phyloP scores from a whole-genome alignment of 164 flowering plant species.

The Vitis labrusca region DNA sequence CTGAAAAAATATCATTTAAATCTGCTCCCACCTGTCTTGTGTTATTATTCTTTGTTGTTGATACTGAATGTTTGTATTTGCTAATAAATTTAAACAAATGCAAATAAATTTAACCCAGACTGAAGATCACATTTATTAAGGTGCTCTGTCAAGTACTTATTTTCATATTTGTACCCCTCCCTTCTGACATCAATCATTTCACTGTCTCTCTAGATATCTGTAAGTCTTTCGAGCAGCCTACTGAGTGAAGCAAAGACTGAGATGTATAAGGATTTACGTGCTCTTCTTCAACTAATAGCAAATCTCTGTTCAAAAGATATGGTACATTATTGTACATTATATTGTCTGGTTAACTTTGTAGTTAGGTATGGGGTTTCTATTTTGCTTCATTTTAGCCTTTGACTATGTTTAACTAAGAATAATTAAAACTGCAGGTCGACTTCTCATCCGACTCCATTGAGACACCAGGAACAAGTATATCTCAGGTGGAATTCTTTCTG shows the following conservation, averaged over 20 bases:
- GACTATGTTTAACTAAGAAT: not conserved
- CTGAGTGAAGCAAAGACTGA: slow-evolving; percentile 74
- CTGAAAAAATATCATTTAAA: too few species aligned
- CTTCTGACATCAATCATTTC: slow-evolving; percentile 1
- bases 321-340: slow-evolving; percentile 33
- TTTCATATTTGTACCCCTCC: not conserved
- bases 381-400: not conserved
- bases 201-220: slow-evolving; percentile 55
- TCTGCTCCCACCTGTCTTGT: too few species aligned
- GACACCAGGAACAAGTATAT: slow-evolving; percentile 54
- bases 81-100: too few species aligned
- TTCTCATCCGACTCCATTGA: slow-evolving; percentile 70
- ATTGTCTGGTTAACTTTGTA: too few species aligned
- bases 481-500: slow-evolving; percentile 50
- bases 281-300: slow-evolving; percentile 85
- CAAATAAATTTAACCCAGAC: too few species aligned
- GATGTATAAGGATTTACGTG: slow-evolving; percentile 88
- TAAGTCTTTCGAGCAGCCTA: slow-evolving; percentile 75
- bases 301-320: slow-evolving; percentile 88
- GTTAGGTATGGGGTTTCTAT: not conserved
- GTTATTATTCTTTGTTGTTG: too few species aligned
- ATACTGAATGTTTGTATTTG: too few species aligned
- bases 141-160: not conserved
- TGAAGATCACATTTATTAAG: too few species aligned
- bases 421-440: slow-evolving; percentile 60